A percentile compares a stretch with the other conserved stretches of the same genome.
Conservation (phyloP, 768 basidiomycete species). For the Suillus americanus region DNA sequence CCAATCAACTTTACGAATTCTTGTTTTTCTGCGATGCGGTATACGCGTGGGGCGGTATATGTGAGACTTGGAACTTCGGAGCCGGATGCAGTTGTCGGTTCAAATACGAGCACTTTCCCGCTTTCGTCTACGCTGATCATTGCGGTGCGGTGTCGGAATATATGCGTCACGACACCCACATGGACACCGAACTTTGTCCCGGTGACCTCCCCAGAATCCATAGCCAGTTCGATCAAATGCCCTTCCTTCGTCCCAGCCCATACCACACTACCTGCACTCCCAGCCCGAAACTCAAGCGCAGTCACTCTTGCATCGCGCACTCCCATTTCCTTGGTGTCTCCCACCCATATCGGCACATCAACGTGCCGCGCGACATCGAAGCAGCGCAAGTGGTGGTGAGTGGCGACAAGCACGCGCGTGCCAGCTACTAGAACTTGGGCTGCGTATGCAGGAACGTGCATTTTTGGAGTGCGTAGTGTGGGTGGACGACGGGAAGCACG, state of each 20-base stretch:
- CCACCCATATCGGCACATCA: constrained; percentile 42
- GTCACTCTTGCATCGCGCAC: constrained; percentile 71
- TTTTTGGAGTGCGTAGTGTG: constrained; percentile 41
- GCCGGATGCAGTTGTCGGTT: constrained; percentile 39
- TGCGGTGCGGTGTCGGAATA: constrained; percentile 66
- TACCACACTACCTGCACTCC: constrained; percentile 51
- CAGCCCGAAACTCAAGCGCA: constrained; percentile 74
- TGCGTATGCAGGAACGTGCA: constrained; percentile 54
- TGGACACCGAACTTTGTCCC: constrained; percentile 65
- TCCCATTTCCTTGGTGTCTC: constrained; percentile 65
- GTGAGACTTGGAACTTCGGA: constrained; percentile 44
- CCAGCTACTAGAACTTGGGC: constrained; percentile 60
- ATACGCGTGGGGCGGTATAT: constrained; percentile 52
- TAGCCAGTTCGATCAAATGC: constrained; percentile 79
- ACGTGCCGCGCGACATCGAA: constrained; percentile 49
- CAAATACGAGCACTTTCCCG: constrained; percentile 81
- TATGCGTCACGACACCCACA: constrained; percentile 60
- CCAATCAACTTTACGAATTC: constrained; percentile 75
- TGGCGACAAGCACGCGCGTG: constrained; percentile 55
- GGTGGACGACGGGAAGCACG: constrained; percentile 61
- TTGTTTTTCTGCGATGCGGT: constrained; percentile 77
- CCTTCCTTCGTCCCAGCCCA: constrained; percentile 96
- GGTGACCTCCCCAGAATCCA: constrained; percentile 54
- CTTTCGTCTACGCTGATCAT: constrained; percentile 86
- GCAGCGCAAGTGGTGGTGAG: constrained; percentile 57